Conservation (phyloP, 1,139 yeast species). For the Yamadazyma triangularis region DNA sequence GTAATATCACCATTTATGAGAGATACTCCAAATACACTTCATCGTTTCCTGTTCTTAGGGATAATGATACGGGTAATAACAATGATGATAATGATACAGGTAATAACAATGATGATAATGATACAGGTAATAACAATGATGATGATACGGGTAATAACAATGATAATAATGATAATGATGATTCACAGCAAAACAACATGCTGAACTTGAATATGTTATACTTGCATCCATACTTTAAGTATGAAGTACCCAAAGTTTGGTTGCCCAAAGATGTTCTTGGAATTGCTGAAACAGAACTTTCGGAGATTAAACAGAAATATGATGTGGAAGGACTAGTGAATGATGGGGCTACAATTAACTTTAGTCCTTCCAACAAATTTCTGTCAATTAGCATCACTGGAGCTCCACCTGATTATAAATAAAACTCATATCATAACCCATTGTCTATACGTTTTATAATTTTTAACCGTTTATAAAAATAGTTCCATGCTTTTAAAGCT, state of each 20-base stretch:
- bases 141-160: too few relatives aligned
- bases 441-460: constrained; percentile 19
- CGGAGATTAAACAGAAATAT: constrained; percentile 7
- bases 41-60: constrained; percentile 25
- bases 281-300: constrained; percentile 12
- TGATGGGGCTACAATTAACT: constrained; percentile 23
- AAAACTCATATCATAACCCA: constrained; percentile 1
- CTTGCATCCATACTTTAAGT: constrained; percentile 31
- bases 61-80: too few relatives aligned
- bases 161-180: too few relatives aligned
- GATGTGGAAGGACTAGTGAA: constrained; percentile 21
- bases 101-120: too few relatives aligned
- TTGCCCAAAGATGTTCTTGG: constrained; percentile 26
- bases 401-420: constrained; percentile 38
- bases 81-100: too few relatives aligned
- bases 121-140: too few relatives aligned
- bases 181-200: constrained; percentile 1
- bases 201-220: constrained; percentile 21
- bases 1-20: constrained; percentile 27
- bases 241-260: constrained; percentile 32
- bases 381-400: constrained; percentile 20
- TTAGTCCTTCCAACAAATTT: constrained; percentile 11
- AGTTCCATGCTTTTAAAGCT: constrained; percentile 18
- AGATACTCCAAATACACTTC: constrained; percentile 25
- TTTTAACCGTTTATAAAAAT: constrained; percentile 16